Evolutionary conservation across 176 grass and related monocot species (phyloP), one percentile per base, ranked within the genome.

Genomic region (Aegilops tauschii): DNA sequence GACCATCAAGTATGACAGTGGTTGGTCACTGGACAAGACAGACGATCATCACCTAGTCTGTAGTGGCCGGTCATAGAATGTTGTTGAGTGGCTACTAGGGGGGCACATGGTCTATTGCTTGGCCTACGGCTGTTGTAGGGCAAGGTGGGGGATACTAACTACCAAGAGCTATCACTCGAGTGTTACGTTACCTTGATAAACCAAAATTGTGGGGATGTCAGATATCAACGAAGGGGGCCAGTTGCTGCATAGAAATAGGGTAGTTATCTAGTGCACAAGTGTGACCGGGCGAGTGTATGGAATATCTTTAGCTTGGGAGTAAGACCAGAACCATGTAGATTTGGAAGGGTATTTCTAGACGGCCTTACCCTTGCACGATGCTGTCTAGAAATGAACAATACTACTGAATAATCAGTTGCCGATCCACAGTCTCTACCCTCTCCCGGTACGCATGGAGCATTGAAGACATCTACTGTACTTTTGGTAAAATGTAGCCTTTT

Each of bases 1-100:
- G 64, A 3, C 7, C 18, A 44, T 72, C 66, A 59, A 79, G 76
- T 84, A 29, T n/a, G 58, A 1, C 69, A 83, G 35, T 83, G 54
- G 82, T 63, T 75, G 6, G 27, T 84, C 18, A 1, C 45, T 85
- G 73, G 83, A 58, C 62, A 86, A 23, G 49, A 37, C 11, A 58
- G 49, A 52, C 49, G 49, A 52, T 52, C 49, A 52, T 52, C 49
- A 17, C 49, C 14, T 52, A 52, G 16, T 80, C 34, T 64, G 35
- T 17, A 64, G 59, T 39, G 35, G 23, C n/a, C 61, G 44, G 35
- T 80, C 36, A 10, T 13, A 42, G 12, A 61, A n/a, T 80, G 35
- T 44, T 45, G 61, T 45, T 65, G 35, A 45, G 8, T 63, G 23
- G 54, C 76, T 78, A 35, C 35, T 61, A 36, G 30, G 52, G 52